Conservation (phyloP, 495 filamentous ascomycete species). For the Jackrogersella minutella region DNA sequence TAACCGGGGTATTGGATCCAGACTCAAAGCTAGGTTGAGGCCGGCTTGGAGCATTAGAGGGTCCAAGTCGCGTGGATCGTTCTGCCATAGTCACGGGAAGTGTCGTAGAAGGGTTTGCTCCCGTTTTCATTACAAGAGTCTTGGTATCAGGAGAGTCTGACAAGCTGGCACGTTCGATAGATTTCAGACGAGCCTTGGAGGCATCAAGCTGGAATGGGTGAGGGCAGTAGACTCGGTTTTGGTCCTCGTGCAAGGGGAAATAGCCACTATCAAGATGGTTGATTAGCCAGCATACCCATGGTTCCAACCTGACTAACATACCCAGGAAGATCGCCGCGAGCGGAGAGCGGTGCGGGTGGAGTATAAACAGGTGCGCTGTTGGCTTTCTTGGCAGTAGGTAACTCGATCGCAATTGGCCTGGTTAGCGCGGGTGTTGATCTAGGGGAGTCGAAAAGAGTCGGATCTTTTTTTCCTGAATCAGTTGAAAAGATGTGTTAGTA, state of each 20-base stretch:
- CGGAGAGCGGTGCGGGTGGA: conserved; percentile 54
- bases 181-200: conserved; percentile 46
- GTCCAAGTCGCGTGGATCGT: conserved; percentile 29
- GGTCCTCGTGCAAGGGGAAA: conserved; percentile 61
- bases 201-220: conserved; percentile 53
- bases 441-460: conserved; percentile 29
- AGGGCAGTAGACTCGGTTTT: conserved; percentile 46
- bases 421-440: conserved; percentile 42
- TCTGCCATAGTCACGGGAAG: conserved; percentile 20
- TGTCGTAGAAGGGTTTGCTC: conserved; percentile 23
- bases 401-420: conserved; percentile 57
- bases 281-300: conserved; percentile 11
- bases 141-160: conserved; percentile 23
- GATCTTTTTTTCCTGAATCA: conserved; percentile 40
- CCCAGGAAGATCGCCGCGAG: conserved; percentile 60
- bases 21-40: conserved; percentile 20
- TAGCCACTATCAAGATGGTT: conserved; percentile 50
- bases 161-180: conserved; percentile 43
- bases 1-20: conserved; percentile 46
- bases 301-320: conserved; percentile 43
- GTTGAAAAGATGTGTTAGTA: conserved; percentile 40
- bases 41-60: conserved; percentile 5
- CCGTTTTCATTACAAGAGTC: background rate
- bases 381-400: conserved; percentile 44
- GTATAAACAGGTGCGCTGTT: conserved; percentile 50